Conservation (phyloP, 2,329 filamentous ascomycete genomes). For the Fusarium nanum region DNA sequence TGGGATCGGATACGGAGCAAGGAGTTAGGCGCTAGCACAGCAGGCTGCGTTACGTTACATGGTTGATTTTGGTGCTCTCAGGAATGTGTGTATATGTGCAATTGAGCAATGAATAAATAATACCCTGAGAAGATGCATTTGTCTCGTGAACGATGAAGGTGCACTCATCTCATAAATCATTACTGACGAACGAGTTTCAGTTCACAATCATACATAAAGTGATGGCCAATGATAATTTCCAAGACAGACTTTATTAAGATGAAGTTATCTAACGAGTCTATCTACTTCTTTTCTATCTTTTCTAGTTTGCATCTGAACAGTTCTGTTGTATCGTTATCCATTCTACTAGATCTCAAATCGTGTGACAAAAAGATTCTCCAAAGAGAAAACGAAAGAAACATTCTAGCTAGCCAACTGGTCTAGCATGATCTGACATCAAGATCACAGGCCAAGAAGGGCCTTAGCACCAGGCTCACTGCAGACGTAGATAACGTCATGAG, state of each 20-base stretch:
- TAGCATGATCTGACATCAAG: neutral
- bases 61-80: neutral
- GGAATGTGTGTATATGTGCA: neutral
- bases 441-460: constrained; percentile 68
- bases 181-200: neutral
- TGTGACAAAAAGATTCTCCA: constrained; percentile 26
- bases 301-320: neutral
- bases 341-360: constrained; percentile 12
- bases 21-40: constrained; percentile 12
- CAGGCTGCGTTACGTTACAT: neutral
- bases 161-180: neutral
- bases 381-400: constrained; percentile 38
- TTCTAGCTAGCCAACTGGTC: neutral
- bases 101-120: constrained; percentile 7
- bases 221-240: neutral
- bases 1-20: constrained; percentile 13
- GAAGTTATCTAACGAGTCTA: constrained; percentile 10
- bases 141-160: too few species aligned
- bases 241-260: constrained; percentile 3
- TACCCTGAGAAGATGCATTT: neutral
- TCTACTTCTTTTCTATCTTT: constrained; percentile 16
- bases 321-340: neutral
- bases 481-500: constrained; percentile 93
- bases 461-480: constrained; percentile 90
- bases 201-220: neutral